Conservation (phyloP, 2,329 filamentous ascomycete genomes). For the Fusarium abutilonis region DNA sequence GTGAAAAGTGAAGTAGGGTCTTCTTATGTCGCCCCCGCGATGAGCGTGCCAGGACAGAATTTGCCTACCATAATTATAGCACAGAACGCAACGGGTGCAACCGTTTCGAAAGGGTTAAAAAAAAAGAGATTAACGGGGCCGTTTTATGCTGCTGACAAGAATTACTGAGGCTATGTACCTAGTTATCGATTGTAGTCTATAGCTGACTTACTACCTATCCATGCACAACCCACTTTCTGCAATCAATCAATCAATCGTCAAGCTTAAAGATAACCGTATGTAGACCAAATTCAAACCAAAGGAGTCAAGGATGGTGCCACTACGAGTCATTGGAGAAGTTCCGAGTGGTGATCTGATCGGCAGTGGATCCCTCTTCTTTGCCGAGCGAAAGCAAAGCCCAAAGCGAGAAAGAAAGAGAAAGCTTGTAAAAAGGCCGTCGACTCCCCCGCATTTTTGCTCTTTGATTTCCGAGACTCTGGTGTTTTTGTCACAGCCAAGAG, state of each 20-base stretch:
- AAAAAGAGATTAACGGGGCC: not conserved
- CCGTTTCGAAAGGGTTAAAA: not conserved
- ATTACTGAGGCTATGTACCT: not conserved
- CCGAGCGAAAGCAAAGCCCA: conserved; percentile 15
- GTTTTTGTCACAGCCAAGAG: not conserved
- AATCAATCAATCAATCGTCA: not conserved
- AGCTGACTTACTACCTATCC: not conserved
- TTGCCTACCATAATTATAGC: conserved; percentile 7
- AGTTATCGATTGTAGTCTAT: not conserved
- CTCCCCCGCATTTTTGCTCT: conserved; percentile 42
- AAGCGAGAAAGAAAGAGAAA: not conserved
- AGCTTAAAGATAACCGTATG: not conserved
- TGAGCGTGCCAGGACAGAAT: conserved; percentile 14
- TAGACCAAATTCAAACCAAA: conserved; percentile 8
- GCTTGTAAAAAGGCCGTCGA: conserved; percentile 33
- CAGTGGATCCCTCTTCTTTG: conserved; percentile 37
- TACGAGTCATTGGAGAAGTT: conserved; percentile 40
- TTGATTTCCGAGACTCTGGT: conserved; percentile 24
- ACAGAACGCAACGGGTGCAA: conserved; percentile 12
- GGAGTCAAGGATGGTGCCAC: conserved; percentile 33
- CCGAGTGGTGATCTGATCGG: conserved; percentile 42
- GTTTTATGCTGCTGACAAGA: not conserved
- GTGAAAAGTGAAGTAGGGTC: conserved; percentile 2
- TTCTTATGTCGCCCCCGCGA: not conserved
- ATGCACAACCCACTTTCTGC: not conserved